Evolutionary conservation across 169 alveolate species (phyloP), one percentile per base, ranked within the genome.

Genomic region (Babesia gibsoni): DNA sequence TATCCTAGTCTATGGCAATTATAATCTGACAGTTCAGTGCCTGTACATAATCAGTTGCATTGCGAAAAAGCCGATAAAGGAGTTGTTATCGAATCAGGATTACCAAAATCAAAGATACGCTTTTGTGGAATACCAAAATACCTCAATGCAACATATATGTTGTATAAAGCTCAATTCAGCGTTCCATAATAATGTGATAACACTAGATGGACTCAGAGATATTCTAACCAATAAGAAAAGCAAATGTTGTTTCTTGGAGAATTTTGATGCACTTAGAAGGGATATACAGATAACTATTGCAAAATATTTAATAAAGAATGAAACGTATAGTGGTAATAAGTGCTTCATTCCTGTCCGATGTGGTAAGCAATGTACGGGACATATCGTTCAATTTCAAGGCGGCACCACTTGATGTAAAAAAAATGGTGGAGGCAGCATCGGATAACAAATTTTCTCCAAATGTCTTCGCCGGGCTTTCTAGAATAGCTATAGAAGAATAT

Each of bases 191-290:
- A 57, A 49, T 12, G 63, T 42, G 23, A 36, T 65, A 5, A 52
- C 56, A 14, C 4, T 29, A n/a, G 64, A 37, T 4, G 54, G 61
- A 20, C 29, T 73, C 30, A 52, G 18, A 25, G 80, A 75, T 30
- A 33, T 75, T 7, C 20, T 75, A 36, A 18, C 50, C 20, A 66
- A 52, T 48, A 75, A 65, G 70, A 64, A 75, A 30, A 75, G 78
- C 63, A 61, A 75, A 33, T 59, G 68, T 18, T 65, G 80, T 18
- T 25, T 75, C 16, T 35, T 75, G 54, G 84, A 75, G 70, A 36
- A 75, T 22, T 7, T 75, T 37, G 81, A 75, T 4, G 36, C 35
- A 10, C 30, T 75, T 18, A 35, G 64, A 16, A 25, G 22, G 27
- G 57, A 64, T 36, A n/a, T 37, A 32, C 84, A 75, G 61, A 5